Conservation (phyloP, 2,329 filamentous ascomycete species). For the Emericellopsis cladophorae region DNA sequence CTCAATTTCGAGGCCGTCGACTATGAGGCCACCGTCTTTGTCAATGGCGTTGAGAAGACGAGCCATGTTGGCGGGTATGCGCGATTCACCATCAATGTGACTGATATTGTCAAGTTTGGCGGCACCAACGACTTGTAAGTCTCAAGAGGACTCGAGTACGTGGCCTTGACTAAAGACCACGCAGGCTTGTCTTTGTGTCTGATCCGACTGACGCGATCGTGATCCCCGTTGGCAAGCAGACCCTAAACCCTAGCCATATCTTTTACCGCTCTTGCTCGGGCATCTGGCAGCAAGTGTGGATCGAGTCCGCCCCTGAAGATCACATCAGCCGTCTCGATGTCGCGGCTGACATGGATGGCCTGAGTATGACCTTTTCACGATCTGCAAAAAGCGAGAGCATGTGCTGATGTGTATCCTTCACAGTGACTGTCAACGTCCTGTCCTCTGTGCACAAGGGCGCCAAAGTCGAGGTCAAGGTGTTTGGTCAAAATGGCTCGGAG, state of each 20-base stretch:
- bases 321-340: conserved; percentile 48
- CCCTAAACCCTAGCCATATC: conserved; percentile 42
- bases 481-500: conserved; percentile 20
- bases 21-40: conserved; percentile 42
- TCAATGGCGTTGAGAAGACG: conserved; percentile 40
- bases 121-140: conserved; percentile 41
- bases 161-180: neutral
- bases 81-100: conserved; percentile 47
- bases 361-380: conserved; percentile 20
- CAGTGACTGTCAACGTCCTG: conserved; percentile 44
- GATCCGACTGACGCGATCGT: conserved; percentile 52
- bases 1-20: conserved; percentile 48
- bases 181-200: conserved; percentile 49
- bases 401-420: neutral
- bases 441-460: conserved; percentile 23
- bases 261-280: conserved; percentile 63
- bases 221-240: conserved; percentile 57
- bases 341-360: conserved; percentile 40
- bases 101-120: conserved; percentile 24
- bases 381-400: neutral
- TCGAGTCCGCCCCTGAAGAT: conserved; percentile 46
- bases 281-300: conserved; percentile 65
- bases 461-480: conserved; percentile 20
- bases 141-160: neutral
- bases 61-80: conserved; percentile 50